A percentile compares a stretch with the other conserved stretches of the same genome.
phyloP scores from a whole-genome alignment of 257 asterid species.

The Voacanga thouarsii region DNA sequence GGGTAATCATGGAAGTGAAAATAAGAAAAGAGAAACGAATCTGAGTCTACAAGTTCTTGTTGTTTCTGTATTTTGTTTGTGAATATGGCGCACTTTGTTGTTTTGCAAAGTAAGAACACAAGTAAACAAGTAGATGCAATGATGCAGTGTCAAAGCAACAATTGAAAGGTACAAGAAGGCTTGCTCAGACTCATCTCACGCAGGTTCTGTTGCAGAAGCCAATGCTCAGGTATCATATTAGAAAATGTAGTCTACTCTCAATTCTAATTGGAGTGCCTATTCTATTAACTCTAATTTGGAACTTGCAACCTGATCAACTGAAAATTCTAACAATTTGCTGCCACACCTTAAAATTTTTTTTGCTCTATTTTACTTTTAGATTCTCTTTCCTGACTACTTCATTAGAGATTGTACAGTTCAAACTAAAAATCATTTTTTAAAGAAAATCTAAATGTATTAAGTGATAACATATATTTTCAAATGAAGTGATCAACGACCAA shows the following conservation, averaged over 20 bases:
- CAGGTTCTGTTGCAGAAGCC: slow-evolving; percentile 74
- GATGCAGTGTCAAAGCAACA: slow-evolving; percentile 80
- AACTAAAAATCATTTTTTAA: neutral
- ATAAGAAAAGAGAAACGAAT: neutral
- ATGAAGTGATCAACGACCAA: neutral
- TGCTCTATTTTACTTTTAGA: too few relatives aligned
- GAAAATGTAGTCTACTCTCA: too few relatives aligned
- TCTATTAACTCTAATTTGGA: too few relatives aligned
- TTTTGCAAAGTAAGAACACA: neutral
- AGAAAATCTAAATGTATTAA: neutral
- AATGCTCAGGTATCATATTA: slow-evolving; percentile 69
- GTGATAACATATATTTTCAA: neutral
- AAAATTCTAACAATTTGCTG: too few relatives aligned
- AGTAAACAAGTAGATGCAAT: neutral
- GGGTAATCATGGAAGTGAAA: neutral
- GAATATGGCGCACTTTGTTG: too few relatives aligned
- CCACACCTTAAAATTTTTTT: too few relatives aligned
- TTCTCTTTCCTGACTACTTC: too few relatives aligned
- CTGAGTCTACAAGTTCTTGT: neutral
- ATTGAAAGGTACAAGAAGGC: slow-evolving; percentile 95
- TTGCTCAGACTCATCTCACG: slow-evolving; percentile 64
- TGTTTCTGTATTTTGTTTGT: neutral
- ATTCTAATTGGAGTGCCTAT: too few relatives aligned
- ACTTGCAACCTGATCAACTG: too few relatives aligned
- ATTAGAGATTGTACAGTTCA: too few relatives aligned